Base-by-base conservation (phyloP, 768 basidiomycete genomes). In the Pholiota molesta region DNA sequence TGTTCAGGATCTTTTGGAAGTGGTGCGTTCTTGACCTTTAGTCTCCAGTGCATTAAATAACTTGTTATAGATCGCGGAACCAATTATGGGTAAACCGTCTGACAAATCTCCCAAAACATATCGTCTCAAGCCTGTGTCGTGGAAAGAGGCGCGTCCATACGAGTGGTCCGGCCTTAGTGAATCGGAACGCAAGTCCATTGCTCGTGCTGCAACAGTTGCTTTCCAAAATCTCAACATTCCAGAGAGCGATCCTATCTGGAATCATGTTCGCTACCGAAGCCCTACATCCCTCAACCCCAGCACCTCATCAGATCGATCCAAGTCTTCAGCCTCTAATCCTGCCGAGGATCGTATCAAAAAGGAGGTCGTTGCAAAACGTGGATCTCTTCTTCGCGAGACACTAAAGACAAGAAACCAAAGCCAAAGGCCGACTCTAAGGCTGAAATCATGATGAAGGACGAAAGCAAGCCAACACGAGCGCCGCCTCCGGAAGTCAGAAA, bases 121-220 rank as follows among this genome's bases (percentile, higher is more conserved):
- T 80, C 68, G 74, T 33, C 83, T 91, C 62, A 89, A 85, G 64
- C 74, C 79, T 23, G 68, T 73, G 19, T 75, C 83, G 2, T 92
- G 90, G 90, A 78, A 78, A 35, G 86, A 92, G 67, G 86, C 91
- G 26, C 85, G 88, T 6, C 91, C 91, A 0, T 86, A 80, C 60
- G 87, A 86, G 63, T 89, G 83, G 80, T 75, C 79, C 0, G 76
- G 76, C 29, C 76, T 89, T 28, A 75, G 76, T 2, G 81, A 83
- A 29, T 53, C 74, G 2, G 83, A 86, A 49, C 80, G 83, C 5
- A 75, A 74, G 8, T 66, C 62, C n/a, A 75, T 91, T 71, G 79
- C 84, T 8, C 80, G 83, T 42, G 75, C 78, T 29, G 88, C 85
- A 1, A 80, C 86, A 51, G 63, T 74, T 16, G 81, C 75, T 0